Evolutionary conservation across 1,284 basidiomycete species (phyloP).

Genomic region (Uromyces viciae-fabae): DNA sequence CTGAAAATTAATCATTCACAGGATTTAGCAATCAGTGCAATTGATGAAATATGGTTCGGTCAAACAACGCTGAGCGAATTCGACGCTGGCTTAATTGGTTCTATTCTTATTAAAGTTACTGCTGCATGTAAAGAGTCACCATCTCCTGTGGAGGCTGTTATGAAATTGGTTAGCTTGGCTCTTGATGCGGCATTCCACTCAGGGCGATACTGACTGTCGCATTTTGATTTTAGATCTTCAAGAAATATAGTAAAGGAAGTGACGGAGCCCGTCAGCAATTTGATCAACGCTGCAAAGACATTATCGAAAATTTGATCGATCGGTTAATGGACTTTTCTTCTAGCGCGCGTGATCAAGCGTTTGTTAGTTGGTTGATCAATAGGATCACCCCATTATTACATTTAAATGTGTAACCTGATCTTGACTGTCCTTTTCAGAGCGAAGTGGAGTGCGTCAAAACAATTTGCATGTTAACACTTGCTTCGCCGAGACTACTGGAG

Average conservation of each 20-base stretch:
- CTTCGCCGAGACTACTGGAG: constrained; percentile 75
- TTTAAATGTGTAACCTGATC: not conserved
- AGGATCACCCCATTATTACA: not conserved
- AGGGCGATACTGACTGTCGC: not conserved
- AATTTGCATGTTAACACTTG: constrained; percentile 72
- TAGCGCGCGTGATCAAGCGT: constrained; percentile 47
- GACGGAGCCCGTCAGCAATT: constrained; percentile 20
- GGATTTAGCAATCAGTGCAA: constrained; percentile 78
- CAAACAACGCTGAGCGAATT: not conserved
- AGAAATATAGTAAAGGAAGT: constrained; percentile 14
- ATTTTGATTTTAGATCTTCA: constrained; percentile 21
- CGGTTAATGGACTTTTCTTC: constrained; percentile 39
- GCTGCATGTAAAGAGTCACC: constrained; percentile 30
- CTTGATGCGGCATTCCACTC: not conserved
- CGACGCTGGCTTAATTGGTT: constrained; percentile 15
- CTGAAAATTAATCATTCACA: constrained; percentile 49
- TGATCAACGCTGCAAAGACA: constrained; percentile 30
- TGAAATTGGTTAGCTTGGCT: constrained; percentile 37
- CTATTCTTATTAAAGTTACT: constrained; percentile 31
- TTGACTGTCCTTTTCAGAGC: constrained; percentile 59
- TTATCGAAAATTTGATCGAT: constrained; percentile 43
- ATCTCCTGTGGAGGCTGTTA: constrained; percentile 36
- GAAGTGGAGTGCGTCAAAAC: constrained; percentile 76
- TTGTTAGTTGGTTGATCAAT: constrained; percentile 46
- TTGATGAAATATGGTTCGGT: constrained; percentile 83